Evolutionary conservation across 306 rosid species (phyloP).

Genomic region (Urtica urens): DNA sequence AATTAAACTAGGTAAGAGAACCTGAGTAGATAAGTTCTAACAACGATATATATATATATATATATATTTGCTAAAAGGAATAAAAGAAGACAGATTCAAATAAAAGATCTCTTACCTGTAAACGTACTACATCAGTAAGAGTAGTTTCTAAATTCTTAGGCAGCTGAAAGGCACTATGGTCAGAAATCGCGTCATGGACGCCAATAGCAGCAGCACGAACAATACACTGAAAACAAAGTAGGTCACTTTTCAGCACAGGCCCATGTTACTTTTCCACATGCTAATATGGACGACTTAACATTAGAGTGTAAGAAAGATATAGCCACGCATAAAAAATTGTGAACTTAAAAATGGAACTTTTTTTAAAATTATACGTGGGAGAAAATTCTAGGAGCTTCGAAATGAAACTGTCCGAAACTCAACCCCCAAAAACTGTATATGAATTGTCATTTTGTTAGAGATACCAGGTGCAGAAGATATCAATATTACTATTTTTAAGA

Average conservation of each 20-base stretch:
- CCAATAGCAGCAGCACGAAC: slow-evolving; percentile 64
- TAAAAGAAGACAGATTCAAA: background rate
- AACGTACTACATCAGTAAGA: slow-evolving; percentile 65
- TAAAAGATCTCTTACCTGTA: slow-evolving; percentile 46
- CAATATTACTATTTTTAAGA: too few species aligned
- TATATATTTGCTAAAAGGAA: too few species aligned
- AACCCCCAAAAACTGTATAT: too few species aligned
- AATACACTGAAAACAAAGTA: slow-evolving; percentile 50
- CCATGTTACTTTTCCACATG: background rate
- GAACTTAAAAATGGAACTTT: too few species aligned
- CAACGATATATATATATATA: too few species aligned
- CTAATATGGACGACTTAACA: background rate
- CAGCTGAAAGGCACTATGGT: slow-evolving; percentile 25
- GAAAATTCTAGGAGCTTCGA: too few species aligned
- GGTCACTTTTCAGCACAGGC: slow-evolving; percentile 15
- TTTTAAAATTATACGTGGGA: too few species aligned
- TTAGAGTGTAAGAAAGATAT: background rate
- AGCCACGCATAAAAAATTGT: background rate
- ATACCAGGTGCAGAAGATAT: too few species aligned
- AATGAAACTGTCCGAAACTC: too few species aligned
- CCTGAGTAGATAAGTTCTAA: slow-evolving; percentile 14
- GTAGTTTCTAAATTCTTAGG: slow-evolving; percentile 26
- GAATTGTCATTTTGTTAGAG: too few species aligned
- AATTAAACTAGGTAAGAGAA: slow-evolving; percentile 29
- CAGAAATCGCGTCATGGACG: slow-evolving; percentile 30